Base-by-base conservation (phyloP, 2,329 filamentous ascomycete genomes). In the Fusarium camptoceras region DNA sequence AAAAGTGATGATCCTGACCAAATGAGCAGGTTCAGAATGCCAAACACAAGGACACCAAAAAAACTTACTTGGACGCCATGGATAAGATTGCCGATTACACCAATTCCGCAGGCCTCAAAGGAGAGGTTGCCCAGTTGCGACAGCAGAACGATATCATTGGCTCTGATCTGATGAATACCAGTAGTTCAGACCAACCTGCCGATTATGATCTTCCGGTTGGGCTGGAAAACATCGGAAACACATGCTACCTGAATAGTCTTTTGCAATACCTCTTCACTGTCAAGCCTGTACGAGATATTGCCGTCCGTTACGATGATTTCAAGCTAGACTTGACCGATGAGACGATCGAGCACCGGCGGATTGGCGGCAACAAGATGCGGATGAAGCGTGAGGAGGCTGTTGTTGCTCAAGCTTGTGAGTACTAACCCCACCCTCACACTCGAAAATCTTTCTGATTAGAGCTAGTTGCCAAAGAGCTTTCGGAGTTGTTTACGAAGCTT, bases 171-270 rank as follows among this genome's bases (percentile, higher is more conserved):
- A 65, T 44, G 22, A 42, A 8, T 25, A 11, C 30, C 6, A 41
- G 55, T 39, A 43, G 14, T 24, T 46, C 44, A 20, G 39, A 44
- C 18, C 66, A 55, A 41, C 58, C 74, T 5, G 75, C 76, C 16
- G 75, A 83, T 58, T 74, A 81, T 48, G 83, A 87, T 30, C 89
- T 93, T 79, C 96, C 96, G 1, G 92, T 97, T 24, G 96, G 96
- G 0, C 86, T 98, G 8, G 88, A 90, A 68, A 99, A 98, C 73
- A 97, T 98, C 60, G 94, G 96, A 63, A 99, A 99, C 76, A 99
- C 97, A 0, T 99, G 96, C 79, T 99, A 99, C 76, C 86, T 99
- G 57, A 99, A 99, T 83, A 98, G 95, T 80, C 87, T 99, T 50
- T 85, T 99, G 12, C 96, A 99, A 75, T 98, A 97, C 77, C 92